Percentiles rank a stretch among this genome's conserved stretches.
These are phyloP conservation scores for Sambucus nigra DNA, from an alignment of 129 eudicot genomes.

Conservation along the genomic window DNA sequence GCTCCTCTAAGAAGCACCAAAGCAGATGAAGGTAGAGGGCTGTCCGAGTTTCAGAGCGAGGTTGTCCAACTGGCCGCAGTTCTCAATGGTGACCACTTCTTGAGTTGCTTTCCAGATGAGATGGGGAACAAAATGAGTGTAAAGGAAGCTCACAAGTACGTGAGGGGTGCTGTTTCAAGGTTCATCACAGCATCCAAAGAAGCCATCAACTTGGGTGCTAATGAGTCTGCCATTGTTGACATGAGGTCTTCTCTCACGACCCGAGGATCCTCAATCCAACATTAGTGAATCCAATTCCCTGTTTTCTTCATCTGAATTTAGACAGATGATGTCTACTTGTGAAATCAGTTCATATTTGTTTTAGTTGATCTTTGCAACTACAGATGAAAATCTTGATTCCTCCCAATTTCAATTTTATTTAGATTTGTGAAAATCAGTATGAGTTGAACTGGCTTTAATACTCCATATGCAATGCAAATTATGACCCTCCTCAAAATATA, in stretches of 20 bases:
- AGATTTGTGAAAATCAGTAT: no score
- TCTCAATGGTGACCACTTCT: slow-evolving; percentile 67
- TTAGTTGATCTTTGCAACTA: no score
- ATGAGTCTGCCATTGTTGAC: slow-evolving; percentile 84
- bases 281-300: background rate
- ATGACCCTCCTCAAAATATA: no score
- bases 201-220: slow-evolving; percentile 77
- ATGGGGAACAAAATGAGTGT: slow-evolving; percentile 81
- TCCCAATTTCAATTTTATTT: no score
- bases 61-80: slow-evolving; percentile 77
- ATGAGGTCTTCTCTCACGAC: slow-evolving; percentile 94
- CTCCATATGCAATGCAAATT: no score
- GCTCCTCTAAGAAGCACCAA: slow-evolving; percentile 44
- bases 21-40: slow-evolving; percentile 39
- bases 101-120: slow-evolving; percentile 67
- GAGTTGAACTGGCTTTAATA: no score
- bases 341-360: no score
- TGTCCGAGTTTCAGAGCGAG: slow-evolving; percentile 75
- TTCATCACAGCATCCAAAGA: slow-evolving; percentile 90
- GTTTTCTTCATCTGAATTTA: background rate
- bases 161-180: slow-evolving; percentile 73
- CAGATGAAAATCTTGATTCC: no score
- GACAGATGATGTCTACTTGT: no score
- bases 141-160: slow-evolving; percentile 56
- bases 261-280: slow-evolving; percentile 33